Conservation (phyloP, 2,329 filamentous ascomycete species). For the Trichophyton rubrum region DNA sequence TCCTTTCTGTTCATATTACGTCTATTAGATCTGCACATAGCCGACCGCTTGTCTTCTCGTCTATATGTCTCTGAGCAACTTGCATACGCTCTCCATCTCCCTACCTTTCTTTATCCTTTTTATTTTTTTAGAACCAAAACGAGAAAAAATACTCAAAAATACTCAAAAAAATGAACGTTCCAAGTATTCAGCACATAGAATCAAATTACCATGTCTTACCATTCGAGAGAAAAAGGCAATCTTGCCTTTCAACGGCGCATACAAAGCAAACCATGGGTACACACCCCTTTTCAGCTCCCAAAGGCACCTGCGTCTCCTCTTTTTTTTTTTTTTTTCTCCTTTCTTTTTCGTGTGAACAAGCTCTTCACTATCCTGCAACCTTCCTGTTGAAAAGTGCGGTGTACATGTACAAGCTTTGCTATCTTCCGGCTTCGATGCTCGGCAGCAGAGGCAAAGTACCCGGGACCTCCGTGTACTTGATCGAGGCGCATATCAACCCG, state of each 20-base stretch:
- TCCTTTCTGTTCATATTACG: not conserved
- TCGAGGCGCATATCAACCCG: not conserved
- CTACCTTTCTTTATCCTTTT: not conserved
- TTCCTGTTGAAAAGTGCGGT: not conserved
- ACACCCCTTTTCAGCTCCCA: not conserved
- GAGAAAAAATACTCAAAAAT: not conserved
- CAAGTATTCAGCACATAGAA: not conserved
- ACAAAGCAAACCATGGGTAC: not conserved
- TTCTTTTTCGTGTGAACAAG: not conserved
- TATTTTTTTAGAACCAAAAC: not conserved
- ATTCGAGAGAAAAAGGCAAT: not conserved
- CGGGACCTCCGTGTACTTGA: not conserved
- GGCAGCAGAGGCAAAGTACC: not conserved
- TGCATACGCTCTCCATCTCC: not conserved
- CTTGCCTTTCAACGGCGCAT: not conserved
- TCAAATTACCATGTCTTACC: not conserved
- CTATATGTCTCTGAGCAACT: not conserved
- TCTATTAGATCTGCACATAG: slow-evolving; percentile 1
- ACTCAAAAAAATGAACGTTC: not conserved
- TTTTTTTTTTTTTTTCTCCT: not conserved
- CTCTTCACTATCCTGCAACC: not conserved
- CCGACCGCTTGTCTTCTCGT: not conserved
- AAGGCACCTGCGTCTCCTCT: not conserved
- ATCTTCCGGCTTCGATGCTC: not conserved
- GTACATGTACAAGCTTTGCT: not conserved